phyloP scores from a whole-genome alignment of 306 rosid genomes.

The Quercus bicolor region DNA sequence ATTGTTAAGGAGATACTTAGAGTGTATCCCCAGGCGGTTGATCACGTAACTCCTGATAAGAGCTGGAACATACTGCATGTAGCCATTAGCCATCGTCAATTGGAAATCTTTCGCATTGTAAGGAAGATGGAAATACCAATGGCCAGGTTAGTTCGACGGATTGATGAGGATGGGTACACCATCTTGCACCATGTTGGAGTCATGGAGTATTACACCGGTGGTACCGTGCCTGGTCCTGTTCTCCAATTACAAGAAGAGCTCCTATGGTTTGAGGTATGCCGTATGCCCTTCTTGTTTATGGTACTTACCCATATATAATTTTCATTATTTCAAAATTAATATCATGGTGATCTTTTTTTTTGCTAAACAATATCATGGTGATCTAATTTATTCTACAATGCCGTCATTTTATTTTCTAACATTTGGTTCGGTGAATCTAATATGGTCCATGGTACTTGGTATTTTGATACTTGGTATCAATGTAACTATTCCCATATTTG shows the following conservation, averaged over 20 bases:
- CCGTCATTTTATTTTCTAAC: too few relatives aligned
- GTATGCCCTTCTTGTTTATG: slow-evolving; percentile 5
- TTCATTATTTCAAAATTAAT: too few relatives aligned
- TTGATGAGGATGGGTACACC: neutral
- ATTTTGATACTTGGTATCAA: too few relatives aligned
- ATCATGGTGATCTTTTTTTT: too few relatives aligned
- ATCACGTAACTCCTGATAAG: neutral
- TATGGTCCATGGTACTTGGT: too few relatives aligned
- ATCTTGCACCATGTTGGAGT: slow-evolving; percentile 28
- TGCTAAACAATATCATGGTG: too few relatives aligned
- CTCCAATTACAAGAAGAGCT: slow-evolving; percentile 39
- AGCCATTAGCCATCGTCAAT: slow-evolving; percentile 6
- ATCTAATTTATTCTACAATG: too few relatives aligned
- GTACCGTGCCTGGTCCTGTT: slow-evolving; percentile 13
- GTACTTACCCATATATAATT: too few relatives aligned
- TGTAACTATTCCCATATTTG: too few relatives aligned
- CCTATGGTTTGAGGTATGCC: slow-evolving; percentile 20
- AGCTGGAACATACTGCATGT: slow-evolving; percentile 23
- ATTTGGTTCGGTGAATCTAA: too few relatives aligned
- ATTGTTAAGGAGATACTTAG: neutral
- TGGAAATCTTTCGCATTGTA: neutral
- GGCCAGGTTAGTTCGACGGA: neutral
- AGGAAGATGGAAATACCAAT: neutral
- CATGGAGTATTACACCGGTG: neutral
- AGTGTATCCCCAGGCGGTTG: slow-evolving; percentile 12